Evolutionary conservation across 768 basidiomycete species (phyloP).

Genomic region (Rhodotorula sphaerocarpa): DNA sequence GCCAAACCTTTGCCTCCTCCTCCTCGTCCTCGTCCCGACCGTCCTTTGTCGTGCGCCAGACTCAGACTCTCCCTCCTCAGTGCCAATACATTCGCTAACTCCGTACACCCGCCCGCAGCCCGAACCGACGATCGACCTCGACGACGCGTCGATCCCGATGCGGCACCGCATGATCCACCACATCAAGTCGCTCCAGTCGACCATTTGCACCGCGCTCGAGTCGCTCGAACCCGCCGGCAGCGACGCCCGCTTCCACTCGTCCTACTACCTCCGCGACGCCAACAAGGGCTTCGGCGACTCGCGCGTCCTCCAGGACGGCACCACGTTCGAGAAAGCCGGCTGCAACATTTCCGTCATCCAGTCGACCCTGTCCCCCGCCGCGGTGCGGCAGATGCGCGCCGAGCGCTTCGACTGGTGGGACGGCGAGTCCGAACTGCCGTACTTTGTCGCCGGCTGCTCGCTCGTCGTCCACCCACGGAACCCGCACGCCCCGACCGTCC

Average conservation of each 20-base stretch:
- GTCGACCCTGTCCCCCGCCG: constrained; percentile 74
- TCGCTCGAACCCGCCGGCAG: constrained; percentile 59
- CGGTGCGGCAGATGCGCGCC: constrained; percentile 88
- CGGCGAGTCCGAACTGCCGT: constrained; percentile 62
- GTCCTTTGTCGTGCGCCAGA: constrained; percentile 23
- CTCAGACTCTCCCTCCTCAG: too few species aligned
- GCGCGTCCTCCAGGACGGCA: constrained; percentile 59
- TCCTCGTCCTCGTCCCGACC: background rate
- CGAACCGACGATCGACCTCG: constrained; percentile 27
- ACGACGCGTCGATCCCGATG: constrained; percentile 50
- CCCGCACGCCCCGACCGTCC: constrained; percentile 86
- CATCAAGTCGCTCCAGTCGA: constrained; percentile 64
- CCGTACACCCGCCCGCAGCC: constrained; percentile 8
- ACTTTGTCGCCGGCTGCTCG: constrained; percentile 85
- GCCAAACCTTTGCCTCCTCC: too few species aligned
- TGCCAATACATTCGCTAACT: background rate
- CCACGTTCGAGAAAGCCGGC: constrained; percentile 86
- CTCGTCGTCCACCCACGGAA: constrained; percentile 90
- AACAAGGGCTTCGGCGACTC: constrained; percentile 48
- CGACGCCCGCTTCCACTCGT: constrained; percentile 63
- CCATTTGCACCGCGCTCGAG: constrained; percentile 71
- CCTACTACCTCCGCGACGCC: constrained; percentile 55
- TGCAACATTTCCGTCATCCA: constrained; percentile 91
- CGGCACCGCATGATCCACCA: constrained; percentile 68
- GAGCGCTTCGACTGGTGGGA: constrained; percentile 52